Percentiles rank a stretch among this genome's conserved stretches.
Conservation (phyloP, 768 basidiomycete genomes). For the Mycena floridula region DNA sequence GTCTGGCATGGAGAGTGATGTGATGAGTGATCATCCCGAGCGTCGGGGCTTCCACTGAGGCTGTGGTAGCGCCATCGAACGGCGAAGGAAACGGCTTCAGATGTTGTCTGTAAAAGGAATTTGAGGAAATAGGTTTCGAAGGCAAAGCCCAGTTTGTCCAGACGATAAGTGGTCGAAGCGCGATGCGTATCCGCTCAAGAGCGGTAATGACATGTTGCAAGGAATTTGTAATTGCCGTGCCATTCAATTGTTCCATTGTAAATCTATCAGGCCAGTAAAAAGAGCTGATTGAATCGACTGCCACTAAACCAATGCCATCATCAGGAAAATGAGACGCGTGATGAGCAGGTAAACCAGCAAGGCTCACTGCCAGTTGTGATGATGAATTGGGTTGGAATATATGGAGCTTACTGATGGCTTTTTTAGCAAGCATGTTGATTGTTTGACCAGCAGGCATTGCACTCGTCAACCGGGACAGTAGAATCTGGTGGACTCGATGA, state of each 20-base stretch:
- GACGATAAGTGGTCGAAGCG: conserved; percentile 44
- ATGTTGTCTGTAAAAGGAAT: conserved; percentile 42
- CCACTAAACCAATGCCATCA: conserved; percentile 57
- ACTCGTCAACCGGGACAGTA: conserved; percentile 38
- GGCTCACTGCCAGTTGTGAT: conserved; percentile 60
- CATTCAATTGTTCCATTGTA: conserved; percentile 42
- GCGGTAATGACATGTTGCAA: conserved; percentile 42
- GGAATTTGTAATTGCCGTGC: conserved; percentile 18
- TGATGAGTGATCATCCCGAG: conserved; percentile 15
- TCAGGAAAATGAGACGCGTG: conserved; percentile 41
- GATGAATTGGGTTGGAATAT: conserved; percentile 67
- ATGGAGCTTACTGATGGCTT: conserved; percentile 50
- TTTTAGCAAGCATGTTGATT: conserved; percentile 20
- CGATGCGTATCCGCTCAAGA: conserved; percentile 40
- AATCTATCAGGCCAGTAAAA: conserved; percentile 79
- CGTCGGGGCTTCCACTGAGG: conserved; percentile 5
- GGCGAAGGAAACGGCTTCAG: conserved; percentile 38
- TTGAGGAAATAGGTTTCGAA: conserved; percentile 14
- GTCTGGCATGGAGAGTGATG: conserved; percentile 11
- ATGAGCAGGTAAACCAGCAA: conserved; percentile 51
- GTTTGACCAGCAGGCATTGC: conserved; percentile 17
- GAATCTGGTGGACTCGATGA: conserved; percentile 43
- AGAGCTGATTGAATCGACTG: conserved; percentile 70
- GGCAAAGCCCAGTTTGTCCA: conserved; percentile 60
- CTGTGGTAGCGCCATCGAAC: conserved; percentile 2